Evolutionary conservation across 2,329 filamentous ascomycete genomes (phyloP), one percentile per base, ranked within the genome.

Genomic region (Neonectria neomacrospora): DNA sequence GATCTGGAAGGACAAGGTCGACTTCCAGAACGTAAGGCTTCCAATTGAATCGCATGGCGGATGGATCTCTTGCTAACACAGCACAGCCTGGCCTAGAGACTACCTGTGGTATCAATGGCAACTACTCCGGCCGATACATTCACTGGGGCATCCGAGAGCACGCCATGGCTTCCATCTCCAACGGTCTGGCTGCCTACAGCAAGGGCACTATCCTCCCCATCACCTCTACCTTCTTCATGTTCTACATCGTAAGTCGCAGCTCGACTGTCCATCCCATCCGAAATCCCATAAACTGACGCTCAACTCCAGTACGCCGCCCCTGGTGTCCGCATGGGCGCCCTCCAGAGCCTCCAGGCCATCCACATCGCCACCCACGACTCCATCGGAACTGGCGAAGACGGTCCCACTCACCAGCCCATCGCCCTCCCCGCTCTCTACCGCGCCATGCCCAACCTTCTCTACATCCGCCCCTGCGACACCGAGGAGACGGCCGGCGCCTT

Each of bases 191-290:
- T 0, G 88, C 88, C 1, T 90, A 81, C 63, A 78, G 79, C 61
- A 83, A 80, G 37, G 83, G 81, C 23, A 86, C 85, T 0, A 82
- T 89, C 66, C 75, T 89, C 8, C 86, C 86, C 0, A 76, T 88
- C 37, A 89, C 86, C 1, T 83, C 84, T 0, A 82, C 81, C 5
- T 89, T 89, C 76, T 88, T 88, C 78, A 89, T 89, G 84, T 89
- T 89, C 74, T 88, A 88, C 67, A 74, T 79, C 20, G 73, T 73
- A 48, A 65, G 70, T 64, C 23, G 39, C 8, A 9, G 12, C 12
- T 30, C 14, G 12, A 23, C 9, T 2, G 39, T 12, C 30, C 10
- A 3, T 3, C 5, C 22, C 20, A 3, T 16, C 32, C 10, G 11
- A 3, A 41, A 6, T 8, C 42, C 52, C 50, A 39, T 20, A 16